These are phyloP conservation scores for Effrenium voratum DNA, from an alignment of 73 alveolate genomes.

Conservation along the genomic window DNA sequence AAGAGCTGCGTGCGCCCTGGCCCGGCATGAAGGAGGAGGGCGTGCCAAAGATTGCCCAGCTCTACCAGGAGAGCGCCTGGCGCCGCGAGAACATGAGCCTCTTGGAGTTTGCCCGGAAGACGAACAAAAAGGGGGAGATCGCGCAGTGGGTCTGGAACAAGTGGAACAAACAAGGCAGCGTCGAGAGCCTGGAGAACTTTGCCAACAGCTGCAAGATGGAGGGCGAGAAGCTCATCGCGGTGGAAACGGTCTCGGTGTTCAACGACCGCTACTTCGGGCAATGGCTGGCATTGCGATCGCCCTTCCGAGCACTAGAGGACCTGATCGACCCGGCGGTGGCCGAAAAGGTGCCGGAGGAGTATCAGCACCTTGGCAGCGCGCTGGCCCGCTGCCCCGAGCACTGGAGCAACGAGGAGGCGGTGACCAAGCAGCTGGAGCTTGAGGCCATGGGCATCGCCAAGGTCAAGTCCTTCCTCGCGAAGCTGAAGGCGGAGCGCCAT, in stretches of 20 bases:
- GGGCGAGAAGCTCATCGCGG: constrained; percentile 37
- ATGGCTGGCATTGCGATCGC: not conserved
- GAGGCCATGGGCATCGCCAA: not conserved
- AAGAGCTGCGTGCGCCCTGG: not conserved
- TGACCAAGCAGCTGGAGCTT: not conserved
- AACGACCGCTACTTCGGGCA: constrained; percentile 18
- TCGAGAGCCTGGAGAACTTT: not conserved
- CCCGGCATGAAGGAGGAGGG: not conserved
- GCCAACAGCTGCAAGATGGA: not conserved
- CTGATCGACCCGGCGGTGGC: not conserved
- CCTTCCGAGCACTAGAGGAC: not conserved
- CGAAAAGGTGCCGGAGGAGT: not conserved
- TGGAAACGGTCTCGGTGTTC: not conserved
- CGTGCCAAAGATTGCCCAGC: not conserved
- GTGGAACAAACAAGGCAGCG: not conserved
- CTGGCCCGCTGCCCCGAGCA: not conserved
- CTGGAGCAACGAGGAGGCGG: constrained; percentile 7
- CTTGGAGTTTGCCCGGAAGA: constrained; percentile 1
- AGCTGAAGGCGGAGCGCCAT: not conserved
- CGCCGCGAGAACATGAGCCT: not conserved
- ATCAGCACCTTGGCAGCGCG: not conserved
- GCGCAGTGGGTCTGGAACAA: constrained; percentile 10
- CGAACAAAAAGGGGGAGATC: not conserved
- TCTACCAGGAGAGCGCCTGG: not conserved
- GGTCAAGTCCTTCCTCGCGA: not conserved